Base-by-base conservation (phyloP, 2,329 filamentous ascomycete genomes). In the Xylariaceae sp. region DNA sequence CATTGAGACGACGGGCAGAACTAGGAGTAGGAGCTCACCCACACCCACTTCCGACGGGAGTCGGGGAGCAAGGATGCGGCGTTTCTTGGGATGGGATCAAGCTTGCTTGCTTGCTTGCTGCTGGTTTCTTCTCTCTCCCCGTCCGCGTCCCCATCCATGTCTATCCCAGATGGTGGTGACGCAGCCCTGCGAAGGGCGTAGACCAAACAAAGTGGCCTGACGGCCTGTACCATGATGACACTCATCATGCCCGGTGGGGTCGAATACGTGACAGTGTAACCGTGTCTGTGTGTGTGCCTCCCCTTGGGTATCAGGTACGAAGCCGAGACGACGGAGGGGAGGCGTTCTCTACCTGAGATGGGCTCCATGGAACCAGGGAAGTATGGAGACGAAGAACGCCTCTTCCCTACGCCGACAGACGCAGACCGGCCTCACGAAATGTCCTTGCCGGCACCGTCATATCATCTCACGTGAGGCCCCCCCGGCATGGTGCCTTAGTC, bases 51-150 rank as follows among this genome's bases (percentile, higher is more conserved):
- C 55, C 59, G 51, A 58, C 56, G 60, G 13, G 58, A 39, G 45
- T 61, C 59, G 51, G 61, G 13, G 44, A 56, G 35, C 56, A 58
- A 58, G 61, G 61, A 53, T 61, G 34, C 15, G 52, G 56, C 56
- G 48, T 55, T 58, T 30, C 23, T 30, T 30, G 23, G 23, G 37
- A 13, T 35, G 23, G 23, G 37, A 13, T 35, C 45, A 41, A 41
- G 23, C 23, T 30, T 41, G 37, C 37, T 13, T 41, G 8, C 37
- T 18, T 18, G 17, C 17, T 18, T 13, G 9, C 37, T 41, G 9
- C 37, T 41, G 9, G 37, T 39, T 39, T 39, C 41, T n/a, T 44
- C 11, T 10, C 18, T 15, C 50, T n/a, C 44, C 45, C 23, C 18
- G 53, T 37, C 17, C 8, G 7, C 15, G 23, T 30, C 23, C 3